Evolutionary conservation across 192 early-diverging fungal genomes (phyloP).

Genomic region (Coemansia sp.): DNA sequence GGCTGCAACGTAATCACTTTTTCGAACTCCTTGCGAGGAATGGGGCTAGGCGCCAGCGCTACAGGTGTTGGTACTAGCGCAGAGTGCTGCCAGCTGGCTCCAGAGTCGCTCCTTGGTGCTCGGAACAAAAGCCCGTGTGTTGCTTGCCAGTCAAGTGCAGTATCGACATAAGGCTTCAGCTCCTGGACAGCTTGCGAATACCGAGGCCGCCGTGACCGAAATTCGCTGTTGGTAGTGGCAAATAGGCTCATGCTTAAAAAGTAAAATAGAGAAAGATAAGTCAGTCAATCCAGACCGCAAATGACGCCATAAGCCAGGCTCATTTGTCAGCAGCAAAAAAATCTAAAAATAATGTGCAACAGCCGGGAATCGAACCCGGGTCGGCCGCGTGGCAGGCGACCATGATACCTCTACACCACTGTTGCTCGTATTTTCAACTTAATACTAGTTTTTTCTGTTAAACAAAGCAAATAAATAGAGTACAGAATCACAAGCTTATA

Average conservation of each 20-base stretch:
- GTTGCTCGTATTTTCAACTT: conserved; percentile 14
- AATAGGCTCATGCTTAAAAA: conserved; percentile 6
- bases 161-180: conserved; percentile 49
- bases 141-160: conserved; percentile 80
- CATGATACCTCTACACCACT: conserved; percentile 73
- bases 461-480: too few relatives aligned
- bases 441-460: too few relatives aligned
- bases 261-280: conserved; percentile 2
- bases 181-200: conserved; percentile 26
- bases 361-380: conserved; percentile 80
- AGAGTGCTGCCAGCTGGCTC: conserved; percentile 27
- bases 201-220: conserved; percentile 24
- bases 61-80: conserved; percentile 79
- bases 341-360: conserved; percentile 33
- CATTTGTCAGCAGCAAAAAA: conserved; percentile 3
- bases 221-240: conserved; percentile 23
- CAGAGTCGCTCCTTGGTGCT: conserved; percentile 42
- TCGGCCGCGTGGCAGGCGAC: conserved; percentile 77
- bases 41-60: conserved; percentile 81
- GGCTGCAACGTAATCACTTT: conserved; percentile 75
- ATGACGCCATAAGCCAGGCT: background rate
- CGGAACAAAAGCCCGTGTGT: conserved; percentile 80
- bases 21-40: conserved; percentile 70
- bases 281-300: background rate
- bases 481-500: too few relatives aligned